Evolutionary conservation across 805 yeast genomes (phyloP).

Genomic region (Candida namnaoensis): DNA sequence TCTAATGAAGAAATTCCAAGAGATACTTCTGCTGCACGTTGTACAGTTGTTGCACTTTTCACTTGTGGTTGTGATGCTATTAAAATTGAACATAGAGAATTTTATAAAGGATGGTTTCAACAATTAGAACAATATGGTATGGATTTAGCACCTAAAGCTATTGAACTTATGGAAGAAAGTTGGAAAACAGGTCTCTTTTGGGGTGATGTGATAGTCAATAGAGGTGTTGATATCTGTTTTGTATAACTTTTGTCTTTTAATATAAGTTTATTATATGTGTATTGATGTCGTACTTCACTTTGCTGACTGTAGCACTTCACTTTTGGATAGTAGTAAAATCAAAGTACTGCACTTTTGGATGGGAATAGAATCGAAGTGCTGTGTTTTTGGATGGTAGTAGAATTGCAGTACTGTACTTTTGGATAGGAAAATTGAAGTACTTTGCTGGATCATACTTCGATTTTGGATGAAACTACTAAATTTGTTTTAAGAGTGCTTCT

Average conservation of each 20-base stretch:
- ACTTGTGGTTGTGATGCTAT: constrained; percentile 42
- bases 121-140: constrained; percentile 29
- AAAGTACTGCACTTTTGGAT: too few relatives aligned
- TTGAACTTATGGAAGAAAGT: constrained; percentile 32
- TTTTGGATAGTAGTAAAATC: too few relatives aligned
- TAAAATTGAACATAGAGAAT: constrained; percentile 19
- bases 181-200: constrained; percentile 44
- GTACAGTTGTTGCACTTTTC: constrained; percentile 38
- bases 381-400: too few relatives aligned
- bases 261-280: too few relatives aligned
- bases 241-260: constrained; percentile 15
- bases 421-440: too few relatives aligned
- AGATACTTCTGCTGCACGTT: constrained; percentile 37
- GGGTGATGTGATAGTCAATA: constrained; percentile 31
- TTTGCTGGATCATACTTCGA: too few relatives aligned
- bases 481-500: too few relatives aligned
- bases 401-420: too few relatives aligned
- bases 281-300: too few relatives aligned
- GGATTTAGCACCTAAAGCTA: background rate
- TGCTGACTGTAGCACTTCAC: too few relatives aligned
- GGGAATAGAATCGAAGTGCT: too few relatives aligned
- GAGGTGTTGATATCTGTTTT: constrained; percentile 33
- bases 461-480: too few relatives aligned
- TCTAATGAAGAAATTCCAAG: constrained; percentile 25
- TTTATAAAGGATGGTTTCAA: constrained; percentile 25